These are phyloP conservation scores for Fusarium heterosporum DNA, from an alignment of 2,329 filamentous ascomycete genomes.

Conservation along the genomic window DNA sequence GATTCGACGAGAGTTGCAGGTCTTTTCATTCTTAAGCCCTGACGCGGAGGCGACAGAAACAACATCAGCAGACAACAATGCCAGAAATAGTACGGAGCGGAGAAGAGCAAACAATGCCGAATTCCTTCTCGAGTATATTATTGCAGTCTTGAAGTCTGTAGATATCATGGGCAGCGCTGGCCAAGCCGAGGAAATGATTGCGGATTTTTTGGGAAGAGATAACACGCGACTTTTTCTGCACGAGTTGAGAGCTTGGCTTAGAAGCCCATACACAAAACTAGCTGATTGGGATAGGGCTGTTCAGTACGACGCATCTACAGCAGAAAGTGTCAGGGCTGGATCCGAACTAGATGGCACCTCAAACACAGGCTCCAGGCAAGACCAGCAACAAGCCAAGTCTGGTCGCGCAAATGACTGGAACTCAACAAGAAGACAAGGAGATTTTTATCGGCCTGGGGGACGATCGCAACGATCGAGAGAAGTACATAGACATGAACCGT, in stretches of 20 bases:
- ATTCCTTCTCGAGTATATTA: constrained; percentile 86
- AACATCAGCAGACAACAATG: constrained; percentile 2
- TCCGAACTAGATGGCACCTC: not conserved
- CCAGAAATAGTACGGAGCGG: constrained; percentile 34
- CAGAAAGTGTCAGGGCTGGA: not conserved
- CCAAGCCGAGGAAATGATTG: constrained; percentile 81
- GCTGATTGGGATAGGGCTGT: constrained; percentile 84
- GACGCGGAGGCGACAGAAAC: constrained; percentile 39
- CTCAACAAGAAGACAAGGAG: constrained; percentile 30
- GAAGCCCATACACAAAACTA: constrained; percentile 79
- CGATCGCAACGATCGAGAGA: constrained; percentile 9
- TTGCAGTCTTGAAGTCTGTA: constrained; percentile 84
- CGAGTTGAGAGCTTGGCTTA: constrained; percentile 83
- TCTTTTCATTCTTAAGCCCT: constrained; percentile 77
- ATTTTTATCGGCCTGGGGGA: constrained; percentile 46
- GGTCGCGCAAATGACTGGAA: not conserved
- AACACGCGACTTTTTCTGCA: constrained; percentile 83
- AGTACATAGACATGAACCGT: constrained; percentile 32
- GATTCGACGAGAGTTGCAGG: constrained; percentile 84
- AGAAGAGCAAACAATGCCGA: constrained; percentile 76
- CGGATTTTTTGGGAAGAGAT: constrained; percentile 80
- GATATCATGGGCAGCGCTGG: constrained; percentile 84
- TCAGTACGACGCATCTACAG: constrained; percentile 67
- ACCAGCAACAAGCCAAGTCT: not conserved
- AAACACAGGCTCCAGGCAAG: not conserved